Percentiles rank a stretch among this genome's conserved stretches.
Conservation (phyloP, 164 flowering plant genomes). For the Saururus chinensis region DNA sequence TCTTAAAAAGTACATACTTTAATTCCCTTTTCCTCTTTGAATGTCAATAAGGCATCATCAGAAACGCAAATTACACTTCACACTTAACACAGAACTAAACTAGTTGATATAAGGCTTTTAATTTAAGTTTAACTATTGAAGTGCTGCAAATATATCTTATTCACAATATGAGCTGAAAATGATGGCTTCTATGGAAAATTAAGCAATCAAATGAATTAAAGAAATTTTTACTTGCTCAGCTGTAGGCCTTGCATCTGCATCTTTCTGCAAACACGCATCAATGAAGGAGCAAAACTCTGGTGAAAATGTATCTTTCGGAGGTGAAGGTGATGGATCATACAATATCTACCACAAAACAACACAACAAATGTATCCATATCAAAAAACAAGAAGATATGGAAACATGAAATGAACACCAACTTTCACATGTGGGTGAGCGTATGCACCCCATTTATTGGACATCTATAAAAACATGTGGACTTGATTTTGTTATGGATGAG, state of each 20-base stretch:
- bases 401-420: neutral
- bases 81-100: no score
- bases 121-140: no score
- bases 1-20: no score
- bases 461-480: neutral
- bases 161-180: neutral
- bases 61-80: no score
- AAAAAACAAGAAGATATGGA: neutral
- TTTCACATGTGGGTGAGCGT: neutral
- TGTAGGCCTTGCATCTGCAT: conserved; percentile 85
- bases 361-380: neutral
- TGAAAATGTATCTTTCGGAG: conserved; percentile 53
- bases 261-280: conserved; percentile 83
- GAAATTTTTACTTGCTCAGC: conserved; percentile 69
- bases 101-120: no score
- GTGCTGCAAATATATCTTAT: neutral
- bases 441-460: neutral
- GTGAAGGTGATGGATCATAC: conserved; percentile 97
- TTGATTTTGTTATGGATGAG: no score
- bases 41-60: no score
- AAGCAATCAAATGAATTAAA: neutral
- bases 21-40: no score
- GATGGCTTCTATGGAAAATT: neutral
- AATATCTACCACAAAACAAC: conserved; percentile 47
- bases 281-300: conserved; percentile 88